Conservation (phyloP, 2,329 filamentous ascomycete species). For the Ciborinia camelliae region DNA sequence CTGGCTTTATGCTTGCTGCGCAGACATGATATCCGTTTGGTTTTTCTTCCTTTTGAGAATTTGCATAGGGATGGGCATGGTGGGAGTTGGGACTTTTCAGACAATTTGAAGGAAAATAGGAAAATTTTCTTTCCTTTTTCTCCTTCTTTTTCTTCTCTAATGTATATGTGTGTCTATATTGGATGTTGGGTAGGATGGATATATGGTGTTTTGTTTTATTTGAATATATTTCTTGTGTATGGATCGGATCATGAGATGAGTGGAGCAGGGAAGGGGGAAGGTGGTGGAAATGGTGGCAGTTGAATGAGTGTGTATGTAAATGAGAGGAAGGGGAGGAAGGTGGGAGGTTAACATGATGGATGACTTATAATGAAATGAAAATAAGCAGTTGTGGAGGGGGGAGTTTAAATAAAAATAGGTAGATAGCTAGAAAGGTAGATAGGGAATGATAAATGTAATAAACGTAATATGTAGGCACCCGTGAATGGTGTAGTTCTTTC, state of each 20-base stretch:
- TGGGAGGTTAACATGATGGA: no score
- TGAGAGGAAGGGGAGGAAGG: no score
- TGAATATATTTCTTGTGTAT: not conserved
- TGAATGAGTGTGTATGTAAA: no score
- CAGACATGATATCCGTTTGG: slow-evolving; percentile 10
- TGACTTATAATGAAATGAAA: no score
- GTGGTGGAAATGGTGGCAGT: not conserved
- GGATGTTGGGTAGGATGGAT: not conserved
- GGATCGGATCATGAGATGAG: not conserved
- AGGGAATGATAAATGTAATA: no score
- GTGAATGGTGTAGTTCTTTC: no score
- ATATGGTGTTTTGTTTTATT: not conserved
- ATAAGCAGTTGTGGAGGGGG: no score
- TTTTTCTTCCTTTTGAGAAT: not conserved
- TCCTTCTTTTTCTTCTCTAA: not conserved
- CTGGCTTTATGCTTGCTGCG: not conserved
- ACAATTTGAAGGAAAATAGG: not conserved
- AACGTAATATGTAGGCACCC: no score
- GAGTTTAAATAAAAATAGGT: no score
- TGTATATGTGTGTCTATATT: not conserved
- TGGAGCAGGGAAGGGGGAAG: not conserved
- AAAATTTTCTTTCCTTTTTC: not conserved
- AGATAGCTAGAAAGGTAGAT: no score
- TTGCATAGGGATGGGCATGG: not conserved
- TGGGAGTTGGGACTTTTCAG: not conserved